Percentiles rank a stretch among this genome's conserved stretches.
phyloP scores from a whole-genome alignment of 116 monocot genomes.

The Cymodocea nodosa region DNA sequence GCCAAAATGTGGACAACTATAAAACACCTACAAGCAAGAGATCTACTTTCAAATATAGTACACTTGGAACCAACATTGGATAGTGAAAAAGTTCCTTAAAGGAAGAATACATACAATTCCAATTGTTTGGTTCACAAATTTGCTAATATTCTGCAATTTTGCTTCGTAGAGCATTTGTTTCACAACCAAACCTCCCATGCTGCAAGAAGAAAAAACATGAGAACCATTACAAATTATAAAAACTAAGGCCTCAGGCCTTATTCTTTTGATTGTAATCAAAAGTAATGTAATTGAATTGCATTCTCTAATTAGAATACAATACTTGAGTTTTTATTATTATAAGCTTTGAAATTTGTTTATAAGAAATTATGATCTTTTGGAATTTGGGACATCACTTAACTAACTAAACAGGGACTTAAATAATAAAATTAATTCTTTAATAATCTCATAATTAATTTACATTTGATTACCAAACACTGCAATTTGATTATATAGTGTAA shows the following conservation, averaged over 20 bases:
- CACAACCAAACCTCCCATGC: constrained; percentile 94
- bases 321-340: too few relatives aligned
- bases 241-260: neutral
- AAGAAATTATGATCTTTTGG: too few relatives aligned
- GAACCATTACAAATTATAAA: neutral
- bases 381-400: too few relatives aligned
- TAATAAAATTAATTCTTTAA: too few relatives aligned
- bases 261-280: too few relatives aligned
- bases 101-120: constrained; percentile 52
- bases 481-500: too few relatives aligned
- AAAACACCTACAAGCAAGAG: constrained; percentile 57
- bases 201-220: constrained; percentile 26
- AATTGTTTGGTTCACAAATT: constrained; percentile 71
- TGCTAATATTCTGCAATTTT: constrained; percentile 45
- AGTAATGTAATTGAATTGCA: too few relatives aligned
- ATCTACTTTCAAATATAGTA: neutral
- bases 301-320: too few relatives aligned
- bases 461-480: too few relatives aligned
- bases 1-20: constrained; percentile 99
- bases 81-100: neutral
- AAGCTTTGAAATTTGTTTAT: too few relatives aligned
- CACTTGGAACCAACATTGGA: neutral
- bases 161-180: constrained; percentile 93
- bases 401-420: too few relatives aligned
- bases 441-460: too few relatives aligned